Evolutionary conservation across 192 early-diverging fungal genomes (phyloP).

Genomic region (Umbelopsis sp.): DNA sequence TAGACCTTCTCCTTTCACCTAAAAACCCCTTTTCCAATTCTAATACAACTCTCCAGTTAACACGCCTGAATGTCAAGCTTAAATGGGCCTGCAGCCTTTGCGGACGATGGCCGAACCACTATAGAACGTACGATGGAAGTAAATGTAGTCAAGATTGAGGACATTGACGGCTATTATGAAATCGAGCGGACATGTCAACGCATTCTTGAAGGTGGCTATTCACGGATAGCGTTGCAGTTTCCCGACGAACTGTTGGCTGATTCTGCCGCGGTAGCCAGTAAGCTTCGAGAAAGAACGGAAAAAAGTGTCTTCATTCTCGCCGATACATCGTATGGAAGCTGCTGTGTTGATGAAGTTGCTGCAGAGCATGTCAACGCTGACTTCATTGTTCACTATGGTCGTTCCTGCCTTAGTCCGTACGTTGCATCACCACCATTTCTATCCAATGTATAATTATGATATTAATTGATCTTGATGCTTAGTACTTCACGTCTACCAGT

Average conservation of each 20-base stretch:
- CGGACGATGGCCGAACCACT: slow-evolving; percentile 68
- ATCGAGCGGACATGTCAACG: slow-evolving; percentile 61
- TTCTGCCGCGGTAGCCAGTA: slow-evolving; percentile 61
- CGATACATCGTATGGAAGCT: slow-evolving; percentile 97
- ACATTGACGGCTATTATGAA: slow-evolving; percentile 59
- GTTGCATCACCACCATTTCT: slow-evolving; percentile 18
- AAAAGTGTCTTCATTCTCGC: slow-evolving; percentile 77
- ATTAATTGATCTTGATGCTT: not conserved
- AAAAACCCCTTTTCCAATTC: too few relatives aligned
- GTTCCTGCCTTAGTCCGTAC: slow-evolving; percentile 84
- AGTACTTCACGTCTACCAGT: slow-evolving; percentile 81
- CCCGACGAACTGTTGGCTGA: slow-evolving; percentile 84
- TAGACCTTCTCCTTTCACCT: not conserved
- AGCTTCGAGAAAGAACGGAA: slow-evolving; percentile 52
- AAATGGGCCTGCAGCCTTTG: slow-evolving; percentile 59
- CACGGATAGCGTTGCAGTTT: slow-evolving; percentile 86
- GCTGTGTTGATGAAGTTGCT: slow-evolving; percentile 97
- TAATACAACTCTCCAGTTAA: too few relatives aligned
- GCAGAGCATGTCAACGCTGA: slow-evolving; percentile 87
- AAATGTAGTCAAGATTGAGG: slow-evolving; percentile 31
- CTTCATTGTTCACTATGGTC: slow-evolving; percentile 94
- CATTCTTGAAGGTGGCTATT: slow-evolving; percentile 49
- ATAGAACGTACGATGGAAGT: slow-evolving; percentile 57
- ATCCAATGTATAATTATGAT: slow-evolving; percentile 1
- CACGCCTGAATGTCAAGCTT: slow-evolving; percentile 22